A percentile compares a stretch with the other conserved stretches of the same genome.
phyloP scores from a whole-genome alignment of 768 basidiomycete genomes.

The Chalciporus piperatus region DNA sequence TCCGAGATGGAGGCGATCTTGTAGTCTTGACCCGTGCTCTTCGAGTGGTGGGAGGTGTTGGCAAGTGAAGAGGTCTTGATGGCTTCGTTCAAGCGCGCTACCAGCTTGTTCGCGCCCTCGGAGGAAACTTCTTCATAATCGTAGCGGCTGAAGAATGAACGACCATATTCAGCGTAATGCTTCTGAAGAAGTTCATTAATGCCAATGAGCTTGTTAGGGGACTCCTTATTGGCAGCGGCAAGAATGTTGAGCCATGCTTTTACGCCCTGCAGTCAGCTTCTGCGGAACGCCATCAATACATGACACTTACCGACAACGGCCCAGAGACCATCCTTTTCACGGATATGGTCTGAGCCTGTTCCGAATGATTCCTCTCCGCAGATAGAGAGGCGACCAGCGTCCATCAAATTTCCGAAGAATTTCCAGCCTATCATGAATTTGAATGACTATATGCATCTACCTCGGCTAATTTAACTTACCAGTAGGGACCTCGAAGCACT shows the following conservation, averaged over 20 bases:
- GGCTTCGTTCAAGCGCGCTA: constrained; percentile 69
- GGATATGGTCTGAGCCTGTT: constrained; percentile 99
- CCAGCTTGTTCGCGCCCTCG: constrained; percentile 83
- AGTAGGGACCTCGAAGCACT: constrained; percentile 95
- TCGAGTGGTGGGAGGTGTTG: constrained; percentile 63
- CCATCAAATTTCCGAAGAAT: constrained; percentile 99
- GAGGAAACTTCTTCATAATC: constrained; percentile 98
- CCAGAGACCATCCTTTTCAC: constrained; percentile 99
- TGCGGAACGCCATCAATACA: constrained; percentile 3
- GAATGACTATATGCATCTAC: neutral
- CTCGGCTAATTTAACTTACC: constrained; percentile 43
- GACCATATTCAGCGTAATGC: constrained; percentile 92
- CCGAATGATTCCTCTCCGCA: constrained; percentile 99
- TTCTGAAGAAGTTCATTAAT: constrained; percentile 88
- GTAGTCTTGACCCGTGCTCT: constrained; percentile 67
- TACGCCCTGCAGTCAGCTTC: constrained; percentile 1
- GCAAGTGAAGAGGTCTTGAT: constrained; percentile 68
- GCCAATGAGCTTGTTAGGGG: constrained; percentile 71
- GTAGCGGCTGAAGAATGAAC: constrained; percentile 98
- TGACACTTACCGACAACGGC: constrained; percentile 78
- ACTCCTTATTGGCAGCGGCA: constrained; percentile 79
- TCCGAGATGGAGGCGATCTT: constrained; percentile 74
- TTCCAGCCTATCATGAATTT: constrained; percentile 75
- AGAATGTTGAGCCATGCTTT: constrained; percentile 98
- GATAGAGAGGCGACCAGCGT: constrained; percentile 94